Base-by-base conservation (phyloP, 2,329 filamentous ascomycete genomes). In the Alternaria consortialis region DNA sequence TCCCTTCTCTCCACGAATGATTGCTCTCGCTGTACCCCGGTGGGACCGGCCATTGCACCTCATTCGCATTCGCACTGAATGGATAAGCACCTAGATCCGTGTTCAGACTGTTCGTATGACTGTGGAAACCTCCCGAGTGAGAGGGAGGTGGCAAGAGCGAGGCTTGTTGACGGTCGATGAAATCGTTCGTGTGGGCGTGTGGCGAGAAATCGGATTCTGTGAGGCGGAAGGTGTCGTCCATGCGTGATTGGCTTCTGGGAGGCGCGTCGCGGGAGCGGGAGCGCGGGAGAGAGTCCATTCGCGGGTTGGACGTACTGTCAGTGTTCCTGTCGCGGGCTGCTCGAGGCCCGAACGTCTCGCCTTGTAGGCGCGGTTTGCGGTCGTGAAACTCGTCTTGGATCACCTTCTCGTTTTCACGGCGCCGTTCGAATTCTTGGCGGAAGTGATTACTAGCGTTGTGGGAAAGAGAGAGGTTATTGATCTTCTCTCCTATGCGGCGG, bases 401-500 rank as follows among this genome's bases (percentile, higher is more conserved):
- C 2, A 67, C 62, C 37, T 74, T 74, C 42, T 75, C 72, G 60
- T 74, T 74, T 27, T 75, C 71, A 25, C 70, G 67, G 25, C 69
- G 65, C 0, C 64, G 63, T 29, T 72, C 68, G 47, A 70, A 65
- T 4, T 68, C 70, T 25, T 67, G 60, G 5, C 58, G 58, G 15
- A 60, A 40, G 15, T 59, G 56, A 9, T 62, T 62, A 1, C 44
- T 53, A 1, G 66, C 58, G 7, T 62, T 60, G 25, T 61, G 42
- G 3, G 56, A 55, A 11, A 72, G 61, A 42, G 70, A 67, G 32
- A 77, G 63, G 25, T 64, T 62, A 32, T 74, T 68, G 12, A 77
- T 77, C 37, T 78, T 78, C 64, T 77, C 74, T 39, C 69, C 56
- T 48, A 77, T 68, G 25, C 71, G 69, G 8, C 58, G 64, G 15